Percentiles rank a stretch among this genome's conserved stretches.
Conservation (phyloP, 306 rosid species). For the Oemleria cerasiformis region DNA sequence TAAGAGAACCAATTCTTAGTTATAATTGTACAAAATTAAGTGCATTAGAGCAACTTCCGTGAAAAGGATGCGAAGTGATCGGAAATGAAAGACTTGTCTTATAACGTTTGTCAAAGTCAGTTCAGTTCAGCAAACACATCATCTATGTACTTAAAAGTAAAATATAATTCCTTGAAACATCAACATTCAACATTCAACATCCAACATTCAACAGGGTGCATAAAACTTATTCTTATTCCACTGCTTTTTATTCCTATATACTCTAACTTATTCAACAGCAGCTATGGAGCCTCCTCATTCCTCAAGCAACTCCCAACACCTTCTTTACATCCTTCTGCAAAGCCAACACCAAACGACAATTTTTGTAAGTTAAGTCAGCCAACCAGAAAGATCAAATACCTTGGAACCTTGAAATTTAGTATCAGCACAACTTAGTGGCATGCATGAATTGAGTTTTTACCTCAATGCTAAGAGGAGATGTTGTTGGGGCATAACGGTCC, state of each 20-base stretch:
- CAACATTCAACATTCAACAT: too few species aligned
- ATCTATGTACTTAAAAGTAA: too few species aligned
- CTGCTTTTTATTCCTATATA: constrained; percentile 32
- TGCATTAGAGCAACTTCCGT: too few species aligned
- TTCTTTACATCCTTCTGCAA: constrained; percentile 55
- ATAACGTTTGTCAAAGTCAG: too few species aligned
- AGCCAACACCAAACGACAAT: constrained; percentile 7
- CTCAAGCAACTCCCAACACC: constrained; percentile 38
- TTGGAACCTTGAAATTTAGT: not conserved
- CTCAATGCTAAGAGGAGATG: constrained; percentile 94
- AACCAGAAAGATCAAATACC: not conserved
- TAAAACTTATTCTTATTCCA: constrained; percentile 10
- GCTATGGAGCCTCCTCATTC: not conserved
- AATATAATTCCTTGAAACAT: too few species aligned
- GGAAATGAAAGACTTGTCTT: too few species aligned
- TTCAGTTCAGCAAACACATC: too few species aligned
- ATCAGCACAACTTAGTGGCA: not conserved
- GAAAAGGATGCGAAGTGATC: too few species aligned
- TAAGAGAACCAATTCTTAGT: too few species aligned
- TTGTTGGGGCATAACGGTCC: constrained; percentile 94
- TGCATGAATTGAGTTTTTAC: constrained; percentile 30
- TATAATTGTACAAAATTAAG: too few species aligned
- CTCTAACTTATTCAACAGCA: constrained; percentile 12
- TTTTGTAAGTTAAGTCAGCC: not conserved
- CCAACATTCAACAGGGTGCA: too few species aligned